Evolutionary conservation across 495 filamentous ascomycete species (phyloP).

Genomic region (Margaritispora aquatica): DNA sequence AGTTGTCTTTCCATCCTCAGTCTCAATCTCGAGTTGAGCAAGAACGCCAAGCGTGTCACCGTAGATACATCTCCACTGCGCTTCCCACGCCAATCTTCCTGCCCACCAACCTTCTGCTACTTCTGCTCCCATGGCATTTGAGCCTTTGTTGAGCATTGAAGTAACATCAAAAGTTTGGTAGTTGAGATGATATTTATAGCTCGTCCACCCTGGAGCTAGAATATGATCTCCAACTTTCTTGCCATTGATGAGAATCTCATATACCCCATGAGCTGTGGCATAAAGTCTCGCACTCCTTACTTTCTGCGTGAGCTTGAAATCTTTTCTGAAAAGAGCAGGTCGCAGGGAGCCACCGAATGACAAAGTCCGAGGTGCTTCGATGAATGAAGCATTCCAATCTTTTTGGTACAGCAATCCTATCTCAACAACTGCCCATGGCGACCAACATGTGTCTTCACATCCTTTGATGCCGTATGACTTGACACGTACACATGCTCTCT

Average conservation of each 20-base stretch:
- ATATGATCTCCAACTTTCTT: conserved; percentile 37
- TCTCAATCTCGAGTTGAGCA: conserved; percentile 36
- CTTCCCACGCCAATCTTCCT: conserved; percentile 30
- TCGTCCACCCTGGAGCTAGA: conserved; percentile 48
- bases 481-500: conserved; percentile 34
- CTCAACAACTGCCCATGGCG: conserved; percentile 33
- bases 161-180: conserved; percentile 48
- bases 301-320: conserved; percentile 1
- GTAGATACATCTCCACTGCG: conserved; percentile 28
- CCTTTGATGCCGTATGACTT: conserved; percentile 12
- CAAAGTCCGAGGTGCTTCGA: background rate
- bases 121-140: conserved; percentile 41
- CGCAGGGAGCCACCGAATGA: conserved; percentile 20
- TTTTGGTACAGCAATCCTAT: conserved; percentile 30
- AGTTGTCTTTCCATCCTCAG: conserved; percentile 21
- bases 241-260: conserved; percentile 45
- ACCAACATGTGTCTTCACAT: conserved; percentile 25
- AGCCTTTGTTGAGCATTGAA: conserved; percentile 25
- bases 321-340: conserved; percentile 16
- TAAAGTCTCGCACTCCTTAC: conserved; percentile 35
- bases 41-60: conserved; percentile 40
- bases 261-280: conserved; percentile 45
- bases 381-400: conserved; percentile 22
- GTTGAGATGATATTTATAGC: conserved; percentile 41
- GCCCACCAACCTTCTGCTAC: conserved; percentile 52